Evolutionary conservation across 176 grass and related monocot species (phyloP).

Genomic region (Aechmea fasciata): DNA sequence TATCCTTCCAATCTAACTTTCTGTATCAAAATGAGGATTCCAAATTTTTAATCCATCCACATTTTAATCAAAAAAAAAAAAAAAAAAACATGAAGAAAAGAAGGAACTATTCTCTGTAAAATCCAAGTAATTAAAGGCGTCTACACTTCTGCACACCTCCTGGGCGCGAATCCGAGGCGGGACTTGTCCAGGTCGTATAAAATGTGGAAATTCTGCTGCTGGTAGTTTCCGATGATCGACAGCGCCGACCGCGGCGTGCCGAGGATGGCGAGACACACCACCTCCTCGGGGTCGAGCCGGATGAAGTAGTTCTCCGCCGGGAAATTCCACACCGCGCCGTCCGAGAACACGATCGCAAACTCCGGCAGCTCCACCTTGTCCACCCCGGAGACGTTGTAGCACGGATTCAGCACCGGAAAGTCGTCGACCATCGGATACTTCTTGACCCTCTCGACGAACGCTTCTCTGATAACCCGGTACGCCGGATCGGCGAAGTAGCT

Average conservation of each 20-base stretch:
- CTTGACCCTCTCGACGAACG: slow-evolving; percentile 42
- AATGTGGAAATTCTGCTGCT: slow-evolving; percentile 95
- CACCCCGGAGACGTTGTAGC: slow-evolving; percentile 79
- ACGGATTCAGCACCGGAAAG: slow-evolving; percentile 66
- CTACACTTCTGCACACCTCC: slow-evolving; percentile 63
- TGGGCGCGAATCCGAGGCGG: slow-evolving; percentile 68
- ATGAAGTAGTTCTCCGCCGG: slow-evolving; percentile 92
- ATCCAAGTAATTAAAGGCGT: too few species aligned
- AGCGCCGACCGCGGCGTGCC: slow-evolving; percentile 45
- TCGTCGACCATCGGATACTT: slow-evolving; percentile 38
- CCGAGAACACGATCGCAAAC: slow-evolving; percentile 46
- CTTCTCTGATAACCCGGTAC: slow-evolving; percentile 48
- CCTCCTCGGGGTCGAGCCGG: slow-evolving; percentile 43
- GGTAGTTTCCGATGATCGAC: slow-evolving; percentile 85
- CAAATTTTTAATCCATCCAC: too few species aligned
- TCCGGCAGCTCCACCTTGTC: slow-evolving; percentile 58
- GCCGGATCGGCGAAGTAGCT: slow-evolving; percentile 86
- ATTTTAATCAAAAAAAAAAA: too few species aligned
- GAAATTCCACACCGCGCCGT: slow-evolving; percentile 82
- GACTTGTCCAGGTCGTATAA: slow-evolving; percentile 58
- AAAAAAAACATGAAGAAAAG: too few species aligned
- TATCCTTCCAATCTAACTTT: too few species aligned
- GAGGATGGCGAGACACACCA: slow-evolving; percentile 73
- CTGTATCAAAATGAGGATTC: too few species aligned
- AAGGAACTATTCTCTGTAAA: too few species aligned